Evolutionary conservation across 805 yeast species (phyloP), one percentile per base, ranked within the genome.

Genomic region (Dipodascopsis tothii): DNA sequence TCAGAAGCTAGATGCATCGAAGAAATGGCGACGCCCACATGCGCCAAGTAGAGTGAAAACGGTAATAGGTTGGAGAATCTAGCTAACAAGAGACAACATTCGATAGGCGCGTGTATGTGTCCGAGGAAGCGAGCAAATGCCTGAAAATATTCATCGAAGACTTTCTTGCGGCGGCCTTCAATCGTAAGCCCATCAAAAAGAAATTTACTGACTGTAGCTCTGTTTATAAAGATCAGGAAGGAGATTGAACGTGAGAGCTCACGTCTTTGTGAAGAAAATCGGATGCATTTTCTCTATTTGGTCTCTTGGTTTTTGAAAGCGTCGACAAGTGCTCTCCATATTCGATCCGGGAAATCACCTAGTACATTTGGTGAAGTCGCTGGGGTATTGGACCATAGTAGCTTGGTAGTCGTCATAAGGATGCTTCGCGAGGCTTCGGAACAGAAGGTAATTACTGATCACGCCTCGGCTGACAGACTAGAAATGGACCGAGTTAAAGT

Each of bases 281-380:
- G 46, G 21, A 61, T 61, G 39, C 77, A 76, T 36, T 87, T 73
- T 57, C 72, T 83, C 34, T 68, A 74, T 45, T 65, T 84, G 4
- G 64, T 74, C 4, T 70, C 84, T 1, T 90, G 96, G 96, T 80
- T 86, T 54, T 65, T 86, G 38, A n/a, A n/a, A n/a, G n/a, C n/a
- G n/a, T n/a, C n/a, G n/a, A n/a, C n/a, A n/a, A n/a, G n/a, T n/a
- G n/a, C n/a, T n/a, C n/a, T n/a, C n/a, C n/a, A n/a, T n/a, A n/a
- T n/a, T n/a, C n/a, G n/a, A n/a, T n/a, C n/a, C n/a, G n/a, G n/a
- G n/a, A n/a, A n/a, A n/a, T n/a, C n/a, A n/a, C n/a, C n/a, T n/a
- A n/a, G n/a, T n/a, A n/a, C n/a, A n/a, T 52, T 43, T 22, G 54
- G 52, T 14, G 41, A 50, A 6, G 48, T 47, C 27, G 76, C 76